Percentiles rank a stretch among this genome's conserved stretches.
These are phyloP conservation scores for Inonotus hispidus DNA, from an alignment of 1,284 basidiomycete genomes.

Conservation along the genomic window DNA sequence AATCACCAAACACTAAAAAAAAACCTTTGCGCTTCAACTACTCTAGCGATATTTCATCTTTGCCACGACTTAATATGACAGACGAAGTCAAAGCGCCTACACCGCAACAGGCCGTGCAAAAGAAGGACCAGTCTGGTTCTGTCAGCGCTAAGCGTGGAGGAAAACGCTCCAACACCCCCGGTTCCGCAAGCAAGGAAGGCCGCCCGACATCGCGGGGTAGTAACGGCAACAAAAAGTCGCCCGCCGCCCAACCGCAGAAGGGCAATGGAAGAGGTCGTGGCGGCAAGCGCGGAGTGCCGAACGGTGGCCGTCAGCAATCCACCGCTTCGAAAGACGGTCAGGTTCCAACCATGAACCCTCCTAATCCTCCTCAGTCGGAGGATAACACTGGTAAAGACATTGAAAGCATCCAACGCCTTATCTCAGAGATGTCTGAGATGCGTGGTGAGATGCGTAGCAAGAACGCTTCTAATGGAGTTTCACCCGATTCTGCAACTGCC, in stretches of 20 bases:
- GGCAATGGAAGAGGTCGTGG: slow-evolving; percentile 40
- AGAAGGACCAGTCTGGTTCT: slow-evolving; percentile 22
- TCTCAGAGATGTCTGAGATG: slow-evolving; percentile 53
- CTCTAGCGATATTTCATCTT: slow-evolving; percentile 46
- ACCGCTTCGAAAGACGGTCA: slow-evolving; percentile 11
- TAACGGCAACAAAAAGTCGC: slow-evolving; percentile 10
- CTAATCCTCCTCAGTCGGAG: slow-evolving; percentile 31
- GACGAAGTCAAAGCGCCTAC: slow-evolving; percentile 63
- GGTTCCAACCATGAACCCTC: neutral
- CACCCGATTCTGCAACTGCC: slow-evolving; percentile 34
- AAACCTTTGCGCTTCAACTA: neutral
- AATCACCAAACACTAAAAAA: slow-evolving; percentile 27
- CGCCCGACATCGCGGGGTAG: slow-evolving; percentile 17
- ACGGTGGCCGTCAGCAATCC: slow-evolving; percentile 25
- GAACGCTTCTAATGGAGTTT: slow-evolving; percentile 46
- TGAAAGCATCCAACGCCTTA: slow-evolving; percentile 75
- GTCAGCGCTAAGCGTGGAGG: slow-evolving; percentile 13
- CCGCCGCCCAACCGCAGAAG: neutral
- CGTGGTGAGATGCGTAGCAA: slow-evolving; percentile 33
- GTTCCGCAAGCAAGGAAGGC: slow-evolving; percentile 9
- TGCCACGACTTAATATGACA: slow-evolving; percentile 75
- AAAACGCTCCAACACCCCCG: slow-evolving; percentile 8
- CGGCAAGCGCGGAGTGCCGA: slow-evolving; percentile 38
- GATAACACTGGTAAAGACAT: slow-evolving; percentile 67
- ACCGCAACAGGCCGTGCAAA: slow-evolving; percentile 32